These are phyloP conservation scores for Ochetophila trinervis DNA, from an alignment of 306 rosid species.

Conservation along the genomic window DNA sequence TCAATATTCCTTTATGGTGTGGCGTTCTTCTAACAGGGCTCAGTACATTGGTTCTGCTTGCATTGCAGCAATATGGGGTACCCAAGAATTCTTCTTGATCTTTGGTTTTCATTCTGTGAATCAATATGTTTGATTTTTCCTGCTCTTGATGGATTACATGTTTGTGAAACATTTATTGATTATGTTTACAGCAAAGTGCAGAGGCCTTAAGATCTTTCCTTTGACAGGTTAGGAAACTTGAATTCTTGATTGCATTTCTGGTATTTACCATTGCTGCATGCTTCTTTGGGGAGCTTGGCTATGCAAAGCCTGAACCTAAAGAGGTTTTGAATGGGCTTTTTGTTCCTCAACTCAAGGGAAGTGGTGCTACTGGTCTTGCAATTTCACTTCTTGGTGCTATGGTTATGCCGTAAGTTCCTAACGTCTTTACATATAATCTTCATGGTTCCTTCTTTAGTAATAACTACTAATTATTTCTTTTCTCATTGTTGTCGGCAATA, in stretches of 20 bases:
- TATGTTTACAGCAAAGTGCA: background rate
- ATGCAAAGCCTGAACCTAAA: conserved; percentile 69
- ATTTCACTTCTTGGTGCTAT: conserved; percentile 98
- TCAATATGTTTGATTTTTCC: background rate
- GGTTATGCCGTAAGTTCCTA: conserved; percentile 96
- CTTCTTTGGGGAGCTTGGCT: conserved; percentile 84
- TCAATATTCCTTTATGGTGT: conserved; percentile 52
- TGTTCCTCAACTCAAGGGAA: conserved; percentile 83
- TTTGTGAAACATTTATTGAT: background rate
- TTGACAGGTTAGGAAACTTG: conserved; percentile 90
- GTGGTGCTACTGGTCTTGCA: conserved; percentile 93
- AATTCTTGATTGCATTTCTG: conserved; percentile 82
- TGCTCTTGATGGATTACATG: conserved; percentile 5
- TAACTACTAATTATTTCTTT: conserved; percentile 6
- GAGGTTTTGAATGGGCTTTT: conserved; percentile 79
- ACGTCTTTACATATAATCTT: conserved; percentile 11
- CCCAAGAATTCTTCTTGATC: conserved; percentile 19
- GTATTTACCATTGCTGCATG: conserved; percentile 88
- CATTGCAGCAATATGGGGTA: conserved; percentile 97
- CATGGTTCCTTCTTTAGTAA: background rate
- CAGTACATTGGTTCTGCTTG: conserved; percentile 49
- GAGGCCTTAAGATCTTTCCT: background rate
- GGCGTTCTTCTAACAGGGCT: conserved; percentile 60
- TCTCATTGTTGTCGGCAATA: conserved; percentile 15
- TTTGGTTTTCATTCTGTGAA: background rate